phyloP scores from a whole-genome alignment of 345 rosid genomes.

The Dipteronia sinensis region DNA sequence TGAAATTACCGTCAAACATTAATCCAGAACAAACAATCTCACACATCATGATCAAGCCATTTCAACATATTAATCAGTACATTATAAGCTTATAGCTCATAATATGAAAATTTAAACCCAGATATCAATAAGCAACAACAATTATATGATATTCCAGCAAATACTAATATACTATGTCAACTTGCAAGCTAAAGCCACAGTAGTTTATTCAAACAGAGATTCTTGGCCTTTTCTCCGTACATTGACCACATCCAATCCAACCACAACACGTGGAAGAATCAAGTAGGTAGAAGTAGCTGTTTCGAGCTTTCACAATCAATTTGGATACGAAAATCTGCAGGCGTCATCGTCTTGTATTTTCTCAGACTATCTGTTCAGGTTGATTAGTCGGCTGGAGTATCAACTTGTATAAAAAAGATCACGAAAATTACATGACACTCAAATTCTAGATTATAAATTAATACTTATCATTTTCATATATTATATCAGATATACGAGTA shows the following conservation, averaged over 20 bases:
- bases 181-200: background rate
- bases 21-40: background rate
- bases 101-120: background rate
- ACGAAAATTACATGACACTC: background rate
- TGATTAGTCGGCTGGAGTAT: background rate
- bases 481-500: background rate
- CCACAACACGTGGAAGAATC: slow-evolving; percentile 8
- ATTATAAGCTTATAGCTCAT: background rate
- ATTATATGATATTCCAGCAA: no score
- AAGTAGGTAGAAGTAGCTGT: background rate
- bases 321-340: slow-evolving; percentile 12
- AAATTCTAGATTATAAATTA: background rate
- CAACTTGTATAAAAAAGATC: slow-evolving; percentile 7
- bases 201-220: background rate
- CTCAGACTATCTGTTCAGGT: background rate
- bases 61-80: background rate
- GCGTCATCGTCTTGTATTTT: background rate
- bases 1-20: background rate
- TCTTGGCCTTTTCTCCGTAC: background rate
- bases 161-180: background rate
- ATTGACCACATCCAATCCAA: background rate
- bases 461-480: background rate
- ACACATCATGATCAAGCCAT: background rate
- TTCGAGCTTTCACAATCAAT: background rate
- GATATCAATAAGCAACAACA: background rate